Percentiles rank a stretch among this genome's conserved stretches.
Conservation (phyloP, 495 filamentous ascomycete species). For the Penicillium fimorum region DNA sequence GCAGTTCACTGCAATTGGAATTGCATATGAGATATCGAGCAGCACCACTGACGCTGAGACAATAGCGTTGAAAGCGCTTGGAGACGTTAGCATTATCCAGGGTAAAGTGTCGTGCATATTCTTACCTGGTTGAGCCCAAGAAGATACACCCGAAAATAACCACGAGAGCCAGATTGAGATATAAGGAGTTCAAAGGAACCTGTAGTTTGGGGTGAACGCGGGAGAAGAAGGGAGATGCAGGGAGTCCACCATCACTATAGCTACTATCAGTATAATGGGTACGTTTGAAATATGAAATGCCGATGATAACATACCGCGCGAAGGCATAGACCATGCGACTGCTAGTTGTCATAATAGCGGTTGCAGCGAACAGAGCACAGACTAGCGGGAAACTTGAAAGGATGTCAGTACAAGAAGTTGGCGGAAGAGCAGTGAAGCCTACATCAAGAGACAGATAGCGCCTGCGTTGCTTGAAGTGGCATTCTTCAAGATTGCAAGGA, state of each 20-base stretch:
- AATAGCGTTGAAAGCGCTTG: constrained; percentile 60
- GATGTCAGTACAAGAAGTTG: constrained; percentile 6
- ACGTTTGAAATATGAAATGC: not conserved
- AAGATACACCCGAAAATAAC: constrained; percentile 72
- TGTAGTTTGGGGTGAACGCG: constrained; percentile 61
- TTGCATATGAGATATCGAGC: constrained; percentile 69
- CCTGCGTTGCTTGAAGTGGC: constrained; percentile 64
- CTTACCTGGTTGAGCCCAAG: constrained; percentile 64
- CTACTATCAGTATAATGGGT: constrained; percentile 9
- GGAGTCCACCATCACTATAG: constrained; percentile 65
- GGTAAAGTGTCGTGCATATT: too few species aligned
- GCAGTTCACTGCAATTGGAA: constrained; percentile 67
- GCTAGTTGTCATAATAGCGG: constrained; percentile 72
- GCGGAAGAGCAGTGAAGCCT: constrained; percentile 8
- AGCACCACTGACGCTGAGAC: constrained; percentile 69
- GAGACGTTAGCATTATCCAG: not conserved
- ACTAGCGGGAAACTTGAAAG: constrained; percentile 60
- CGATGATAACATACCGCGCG: constrained; percentile 40
- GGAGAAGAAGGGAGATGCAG: constrained; percentile 62
- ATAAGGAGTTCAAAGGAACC: constrained; percentile 68
- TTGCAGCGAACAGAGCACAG: constrained; percentile 70
- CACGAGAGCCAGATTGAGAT: constrained; percentile 61
- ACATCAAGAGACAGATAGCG: constrained; percentile 68
- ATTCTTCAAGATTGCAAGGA: constrained; percentile 69
- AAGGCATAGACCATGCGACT: constrained; percentile 79